Evolutionary conservation across 129 eudicot species (phyloP), one percentile per base, ranked within the genome.

Genomic region (Dittrichia graveolens): DNA sequence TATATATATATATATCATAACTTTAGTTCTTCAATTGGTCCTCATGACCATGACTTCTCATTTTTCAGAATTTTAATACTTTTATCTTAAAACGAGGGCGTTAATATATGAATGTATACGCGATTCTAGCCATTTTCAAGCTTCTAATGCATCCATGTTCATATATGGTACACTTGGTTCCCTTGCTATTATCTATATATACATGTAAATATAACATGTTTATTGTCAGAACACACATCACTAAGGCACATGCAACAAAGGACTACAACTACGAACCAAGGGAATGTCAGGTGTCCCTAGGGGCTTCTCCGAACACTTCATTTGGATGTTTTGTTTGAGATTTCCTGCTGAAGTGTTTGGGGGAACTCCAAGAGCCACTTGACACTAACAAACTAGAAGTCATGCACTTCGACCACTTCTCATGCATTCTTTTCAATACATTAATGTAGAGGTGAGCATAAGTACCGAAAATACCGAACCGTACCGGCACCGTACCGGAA

Each of bases 311-410:
- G 14, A 70, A 55, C 65, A 70, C 65, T 70, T 70, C 65, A 70
- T 1, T 55, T 24, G 41, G 75, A 18, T 70, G 15, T 5, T 19
- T 55, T 19, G 2, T 5, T 4, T 3, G 4, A 0, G 15, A 35
- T 15, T 69, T 73, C 40, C 49, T 60, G 45, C 69, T 74, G 78
- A 63, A 74, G 71, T 74, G 71, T 74, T 74, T 74, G 71, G 71
- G 71, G 78, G 78, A 74, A 74, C 78, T 63, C 64, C 45, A 5
- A 63, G 78, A 8, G 37, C 12, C 31, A 63, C 64, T 62, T 45
- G 71, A 53, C 79, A 74, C 55, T 43, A 64, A 4, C 7, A 61
- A 19, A 15, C 5, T 9, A 34, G 18, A 57, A 57, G 62, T 24
- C 6, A 31, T 59, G 16, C 13, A 47, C 31, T 24, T 24, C 31